Conservation (phyloP, 1,139 yeast species). For the Debaryomyces fabryi region DNA sequence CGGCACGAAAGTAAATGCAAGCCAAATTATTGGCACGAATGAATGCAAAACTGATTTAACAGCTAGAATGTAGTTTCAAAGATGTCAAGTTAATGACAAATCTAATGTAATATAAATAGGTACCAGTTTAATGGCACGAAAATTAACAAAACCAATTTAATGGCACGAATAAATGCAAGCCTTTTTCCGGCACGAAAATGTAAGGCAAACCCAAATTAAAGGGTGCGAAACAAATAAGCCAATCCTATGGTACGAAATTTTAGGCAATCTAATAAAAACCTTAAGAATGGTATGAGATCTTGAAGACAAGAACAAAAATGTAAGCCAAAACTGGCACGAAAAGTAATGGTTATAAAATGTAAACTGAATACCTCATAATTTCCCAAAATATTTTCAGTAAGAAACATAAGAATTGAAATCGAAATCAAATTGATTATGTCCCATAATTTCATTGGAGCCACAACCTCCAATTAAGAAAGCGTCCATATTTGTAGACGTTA, state of each 20-base stretch:
- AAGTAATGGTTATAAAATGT: too few species aligned
- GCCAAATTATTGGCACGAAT: neutral
- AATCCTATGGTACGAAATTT: conserved; percentile 6
- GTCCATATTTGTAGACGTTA: conserved; percentile 21
- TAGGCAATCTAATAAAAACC: neutral
- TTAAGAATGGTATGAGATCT: neutral
- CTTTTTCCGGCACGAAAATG: neutral
- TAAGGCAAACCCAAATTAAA: neutral
- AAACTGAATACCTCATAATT: too few species aligned
- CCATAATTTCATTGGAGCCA: conserved; percentile 28
- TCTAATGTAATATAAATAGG: neutral
- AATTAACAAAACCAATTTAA: conserved; percentile 1
- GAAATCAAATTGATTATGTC: conserved; percentile 32
- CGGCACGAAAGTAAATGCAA: neutral
- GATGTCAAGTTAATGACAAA: neutral
- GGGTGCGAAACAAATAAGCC: conserved; percentile 6
- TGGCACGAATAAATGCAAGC: conserved; percentile 8
- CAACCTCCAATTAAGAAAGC: conserved; percentile 18
- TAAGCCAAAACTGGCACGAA: conserved; percentile 7
- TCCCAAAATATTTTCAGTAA: conserved; percentile 15
- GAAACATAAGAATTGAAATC: conserved; percentile 36
- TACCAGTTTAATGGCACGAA: neutral
- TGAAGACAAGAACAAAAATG: neutral
- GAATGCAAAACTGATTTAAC: neutral
- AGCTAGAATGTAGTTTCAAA: neutral